These are phyloP conservation scores for Austropuccinia psidii DNA, from an alignment of 1,284 basidiomycete species.

Conservation along the genomic window DNA sequence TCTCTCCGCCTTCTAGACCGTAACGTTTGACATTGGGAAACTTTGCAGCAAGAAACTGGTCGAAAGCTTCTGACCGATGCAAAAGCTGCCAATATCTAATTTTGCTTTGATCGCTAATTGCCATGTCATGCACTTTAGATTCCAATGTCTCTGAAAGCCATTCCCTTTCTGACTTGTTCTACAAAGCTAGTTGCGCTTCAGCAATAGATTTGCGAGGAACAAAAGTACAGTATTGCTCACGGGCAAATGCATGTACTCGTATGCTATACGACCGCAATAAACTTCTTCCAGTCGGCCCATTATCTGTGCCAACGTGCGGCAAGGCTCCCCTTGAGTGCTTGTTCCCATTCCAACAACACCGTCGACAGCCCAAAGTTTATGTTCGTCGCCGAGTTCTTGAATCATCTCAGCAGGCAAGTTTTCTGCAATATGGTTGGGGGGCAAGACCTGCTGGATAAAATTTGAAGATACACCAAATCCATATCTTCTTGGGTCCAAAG, in stretches of 20 bases:
- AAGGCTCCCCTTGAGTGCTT: not conserved
- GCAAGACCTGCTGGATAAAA: conserved; percentile 1
- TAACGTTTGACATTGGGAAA: conserved; percentile 77
- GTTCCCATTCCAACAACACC: conserved; percentile 25
- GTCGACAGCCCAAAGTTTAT: conserved; percentile 14
- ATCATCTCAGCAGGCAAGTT: conserved; percentile 44
- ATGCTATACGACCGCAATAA: conserved; percentile 18
- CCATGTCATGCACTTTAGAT: conserved; percentile 1
- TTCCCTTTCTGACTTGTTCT: conserved; percentile 31
- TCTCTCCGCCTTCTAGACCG: conserved; percentile 78
- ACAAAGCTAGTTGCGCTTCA: not conserved
- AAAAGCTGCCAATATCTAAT: conserved; percentile 63
- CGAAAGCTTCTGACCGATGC: conserved; percentile 67
- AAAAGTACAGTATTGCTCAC: not conserved
- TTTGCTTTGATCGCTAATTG: conserved; percentile 46
- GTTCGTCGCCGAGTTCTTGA: conserved; percentile 42
- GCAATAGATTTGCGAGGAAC: not conserved
- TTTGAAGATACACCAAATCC: conserved; percentile 54
- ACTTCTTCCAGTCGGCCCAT: conserved; percentile 9
- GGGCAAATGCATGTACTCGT: conserved; percentile 24
- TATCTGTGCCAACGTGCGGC: conserved; percentile 15
- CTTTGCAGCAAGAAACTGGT: conserved; percentile 69
- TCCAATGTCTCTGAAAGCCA: conserved; percentile 5
- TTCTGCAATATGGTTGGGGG: conserved; percentile 7
- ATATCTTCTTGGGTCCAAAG: conserved; percentile 68